Evolutionary conservation across 768 basidiomycete species (phyloP).

Genomic region (Epithele typhae): DNA sequence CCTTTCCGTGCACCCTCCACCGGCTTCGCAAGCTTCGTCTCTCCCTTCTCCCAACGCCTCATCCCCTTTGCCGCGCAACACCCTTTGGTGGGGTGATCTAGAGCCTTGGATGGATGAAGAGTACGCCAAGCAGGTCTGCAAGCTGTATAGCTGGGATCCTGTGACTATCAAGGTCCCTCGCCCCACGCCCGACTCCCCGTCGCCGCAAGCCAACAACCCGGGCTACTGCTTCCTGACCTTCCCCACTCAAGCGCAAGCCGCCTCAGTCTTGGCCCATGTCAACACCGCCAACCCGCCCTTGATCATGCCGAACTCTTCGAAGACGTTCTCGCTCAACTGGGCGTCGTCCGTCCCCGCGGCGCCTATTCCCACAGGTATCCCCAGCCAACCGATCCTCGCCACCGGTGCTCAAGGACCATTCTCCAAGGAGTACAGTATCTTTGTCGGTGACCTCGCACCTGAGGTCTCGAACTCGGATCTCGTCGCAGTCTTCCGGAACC

Average conservation of each 20-base stretch:
- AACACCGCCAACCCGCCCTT: constrained; percentile 40
- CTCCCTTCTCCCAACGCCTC: constrained; percentile 23
- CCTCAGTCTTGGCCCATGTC: constrained; percentile 67
- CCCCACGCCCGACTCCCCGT: constrained; percentile 49
- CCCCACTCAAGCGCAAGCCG: constrained; percentile 63
- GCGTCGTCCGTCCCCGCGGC: constrained; percentile 43
- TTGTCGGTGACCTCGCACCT: constrained; percentile 90
- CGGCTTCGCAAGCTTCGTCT: constrained; percentile 19
- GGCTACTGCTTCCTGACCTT: constrained; percentile 90
- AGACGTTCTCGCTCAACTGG: constrained; percentile 82
- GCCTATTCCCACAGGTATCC: constrained; percentile 27
- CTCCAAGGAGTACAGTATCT: constrained; percentile 88
- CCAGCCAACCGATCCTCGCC: constrained; percentile 31
- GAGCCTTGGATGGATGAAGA: constrained; percentile 98
- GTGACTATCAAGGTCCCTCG: constrained; percentile 69
- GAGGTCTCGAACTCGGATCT: constrained; percentile 94
- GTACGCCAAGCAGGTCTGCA: constrained; percentile 85
- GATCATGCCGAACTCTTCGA: constrained; percentile 84
- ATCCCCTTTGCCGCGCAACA: constrained; percentile 37
- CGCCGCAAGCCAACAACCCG: constrained; percentile 72
- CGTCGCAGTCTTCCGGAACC: constrained; percentile 90
- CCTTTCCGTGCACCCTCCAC: constrained; percentile 22
- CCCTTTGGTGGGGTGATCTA: constrained; percentile 84
- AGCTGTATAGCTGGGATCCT: constrained; percentile 83
- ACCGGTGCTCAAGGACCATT: constrained; percentile 42